A percentile compares a stretch with the other conserved stretches of the same genome.
Conservation (phyloP, 2,329 filamentous ascomycete genomes). For the Diaporthe caulivora region DNA sequence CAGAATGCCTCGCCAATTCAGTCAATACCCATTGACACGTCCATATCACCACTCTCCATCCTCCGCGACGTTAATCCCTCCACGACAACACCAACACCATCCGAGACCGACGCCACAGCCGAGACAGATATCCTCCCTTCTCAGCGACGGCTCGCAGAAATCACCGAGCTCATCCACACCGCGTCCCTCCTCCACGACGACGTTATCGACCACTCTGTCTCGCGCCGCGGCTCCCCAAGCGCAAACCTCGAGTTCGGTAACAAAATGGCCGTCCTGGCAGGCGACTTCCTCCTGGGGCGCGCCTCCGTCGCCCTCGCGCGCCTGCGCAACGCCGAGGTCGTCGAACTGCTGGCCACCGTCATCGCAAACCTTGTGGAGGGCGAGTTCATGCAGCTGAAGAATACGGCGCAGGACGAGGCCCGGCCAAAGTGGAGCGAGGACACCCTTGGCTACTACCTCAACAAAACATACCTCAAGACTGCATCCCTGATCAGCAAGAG, state of each 20-base stretch:
- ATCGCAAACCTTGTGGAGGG: constrained; percentile 98
- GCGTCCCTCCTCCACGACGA: constrained; percentile 97
- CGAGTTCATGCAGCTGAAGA: constrained; percentile 99
- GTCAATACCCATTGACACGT: constrained; percentile 58
- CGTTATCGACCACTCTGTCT: constrained; percentile 93
- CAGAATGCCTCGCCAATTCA: constrained; percentile 54
- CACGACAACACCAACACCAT: constrained; percentile 61
- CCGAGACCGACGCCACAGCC: constrained; percentile 55
- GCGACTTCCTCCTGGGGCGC: constrained; percentile 94
- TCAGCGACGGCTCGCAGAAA: constrained; percentile 92
- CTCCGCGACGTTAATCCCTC: constrained; percentile 88
- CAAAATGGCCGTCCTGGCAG: constrained; percentile 98
- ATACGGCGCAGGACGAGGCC: constrained; percentile 89
- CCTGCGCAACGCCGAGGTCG: constrained; percentile 91
- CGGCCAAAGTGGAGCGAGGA: constrained; percentile 90
- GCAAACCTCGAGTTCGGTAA: constrained; percentile 98
- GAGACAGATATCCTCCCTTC: constrained; percentile 86
- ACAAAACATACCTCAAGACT: constrained; percentile 98
- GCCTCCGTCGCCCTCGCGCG: constrained; percentile 94
- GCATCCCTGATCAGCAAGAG: constrained; percentile 97
- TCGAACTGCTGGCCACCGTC: constrained; percentile 93
- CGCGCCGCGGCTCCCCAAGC: constrained; percentile 84
- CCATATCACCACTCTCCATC: constrained; percentile 67
- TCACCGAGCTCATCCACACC: constrained; percentile 97
- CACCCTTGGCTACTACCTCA: constrained; percentile 90